Base-by-base conservation (phyloP, 257 asterid genomes). In the Forsythia viridissima region DNA sequence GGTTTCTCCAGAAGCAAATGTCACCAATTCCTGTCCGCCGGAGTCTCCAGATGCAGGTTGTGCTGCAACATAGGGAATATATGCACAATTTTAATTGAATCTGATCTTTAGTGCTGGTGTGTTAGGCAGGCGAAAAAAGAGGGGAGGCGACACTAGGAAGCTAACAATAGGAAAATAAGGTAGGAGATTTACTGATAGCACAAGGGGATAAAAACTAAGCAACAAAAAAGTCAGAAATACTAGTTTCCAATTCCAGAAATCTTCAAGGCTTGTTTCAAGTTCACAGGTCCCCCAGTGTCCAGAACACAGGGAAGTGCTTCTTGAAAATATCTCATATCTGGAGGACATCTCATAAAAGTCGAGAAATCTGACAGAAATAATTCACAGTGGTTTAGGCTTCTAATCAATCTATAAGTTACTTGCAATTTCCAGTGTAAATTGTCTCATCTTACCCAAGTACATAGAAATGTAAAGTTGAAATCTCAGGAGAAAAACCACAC, bases 1-100 rank as follows among this genome's bases (percentile, higher is more conserved):
- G 39, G 85, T 79, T 85, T 89, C 93, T 63, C 70, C 70, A 63
- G 70, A 63, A 63, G 38, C 37, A 85, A 93, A 86, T 82, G 94
- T 46, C 78, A 86, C 82, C 97, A 89, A 83, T 83, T 95, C 98
- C 79, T 85, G 92, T 72, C 82, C 94, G 71, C 77, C 80, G 57
- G 86, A 66, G 10, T 85, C 90, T 80, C 76, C 81, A 55, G 83
- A 76, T 67, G 72, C 84, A 81, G 90, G 85, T 80, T 87, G 87
- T 82, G 85, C 87, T 87, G 83, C 83, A 87, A 75, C 52, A 48
- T 61, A 38, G 24, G 71, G 65, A 55, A 48, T 55, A 18, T 6
- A n/a, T 18, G 65, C 18, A 55, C 65, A 55, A 4, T 55, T n/a
- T 48, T 55, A 15, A 18, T 18, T 18, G 30, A n/a, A 55, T n/a